phyloP scores from a whole-genome alignment of 2,329 filamentous ascomycete species.

The Aspergillus alliaceus region DNA sequence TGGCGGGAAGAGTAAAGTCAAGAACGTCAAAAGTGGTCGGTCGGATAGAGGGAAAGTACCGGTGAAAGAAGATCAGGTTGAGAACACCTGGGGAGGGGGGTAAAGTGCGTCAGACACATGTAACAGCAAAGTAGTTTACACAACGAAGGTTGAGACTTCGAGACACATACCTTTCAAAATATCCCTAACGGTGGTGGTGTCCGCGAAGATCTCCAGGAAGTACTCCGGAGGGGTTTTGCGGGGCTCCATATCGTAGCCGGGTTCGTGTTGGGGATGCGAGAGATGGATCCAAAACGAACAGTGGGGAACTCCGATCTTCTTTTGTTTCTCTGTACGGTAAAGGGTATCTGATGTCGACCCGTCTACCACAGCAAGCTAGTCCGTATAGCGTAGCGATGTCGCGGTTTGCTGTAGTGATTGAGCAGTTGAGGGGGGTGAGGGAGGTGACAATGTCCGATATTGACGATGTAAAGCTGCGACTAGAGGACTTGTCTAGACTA shows the following conservation, averaged over 20 bases:
- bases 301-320: neutral
- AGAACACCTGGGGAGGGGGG: conserved; percentile 66
- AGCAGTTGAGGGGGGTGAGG: neutral
- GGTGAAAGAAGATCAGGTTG: conserved; percentile 98
- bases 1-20: conserved; percentile 83
- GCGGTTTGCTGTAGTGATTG: neutral
- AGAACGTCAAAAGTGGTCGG: conserved; percentile 86
- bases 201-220: conserved; percentile 89
- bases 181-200: conserved; percentile 84
- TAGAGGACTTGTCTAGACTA: neutral
- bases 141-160: neutral
- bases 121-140: neutral
- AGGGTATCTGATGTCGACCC: conserved; percentile 12
- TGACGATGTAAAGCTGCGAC: neutral
- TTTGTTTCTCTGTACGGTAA: neutral
- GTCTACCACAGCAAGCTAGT: conserved; percentile 19
- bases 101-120: neutral
- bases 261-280: conserved; percentile 32
- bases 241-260: conserved; percentile 52
- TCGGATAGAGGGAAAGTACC: conserved; percentile 85
- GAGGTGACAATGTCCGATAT: neutral
- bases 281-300: neutral
- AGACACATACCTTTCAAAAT: conserved; percentile 75
- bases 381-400: conserved; percentile 11
- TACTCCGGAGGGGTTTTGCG: conserved; percentile 75